Base-by-base conservation (phyloP, 768 basidiomycete genomes). In the Russula abietina region DNA sequence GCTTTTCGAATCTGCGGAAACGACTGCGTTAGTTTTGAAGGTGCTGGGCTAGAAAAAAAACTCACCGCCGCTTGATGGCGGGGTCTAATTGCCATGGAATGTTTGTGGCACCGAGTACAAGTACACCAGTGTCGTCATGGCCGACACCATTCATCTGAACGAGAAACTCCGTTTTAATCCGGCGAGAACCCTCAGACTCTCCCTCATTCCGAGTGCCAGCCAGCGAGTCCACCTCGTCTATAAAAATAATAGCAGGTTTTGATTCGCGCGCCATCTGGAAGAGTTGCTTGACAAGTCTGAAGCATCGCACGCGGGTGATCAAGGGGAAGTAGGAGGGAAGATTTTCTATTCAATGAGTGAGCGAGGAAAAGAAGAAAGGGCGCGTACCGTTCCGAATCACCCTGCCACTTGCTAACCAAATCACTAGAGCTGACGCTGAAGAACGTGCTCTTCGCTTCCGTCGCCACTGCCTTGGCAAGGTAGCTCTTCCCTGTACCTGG, bases 121-220 rank as follows among this genome's bases (percentile, higher is more conserved):
- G 82, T 0, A 99, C 92, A 10, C 97, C 97, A 0, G 91, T 91
- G 73, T 97, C 95, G 63, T 99, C 97, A 70, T 98, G 93, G 0
- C 97, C 97, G 2, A 98, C 96, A 45, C 97, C 97, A 66, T 98
- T 93, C 93, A 98, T 98, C 72, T 98, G 93, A n/a, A 94, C 91
- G 54, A 94, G 77, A 67, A 94, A 96, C 75, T 98, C 96, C 0
- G 96, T 98, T 81, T 98, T 98, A 73, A 98, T 98, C 39, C 96
- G 83, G 67, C 95, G 78, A n/a, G 91, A 91, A 5, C 96, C 97
- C 72, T 98, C 97, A 0, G 91, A 93, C 73, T 98, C 96, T n/a
- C 89, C 89, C 73, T 98, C 97, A 62, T 90, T 95, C 69, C 97
- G 84, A 24, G 93, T 89, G 1, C 97, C 93, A 6, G 94, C 91